Base-by-base conservation (phyloP, 306 rosid species). In the Glycine soja region DNA sequence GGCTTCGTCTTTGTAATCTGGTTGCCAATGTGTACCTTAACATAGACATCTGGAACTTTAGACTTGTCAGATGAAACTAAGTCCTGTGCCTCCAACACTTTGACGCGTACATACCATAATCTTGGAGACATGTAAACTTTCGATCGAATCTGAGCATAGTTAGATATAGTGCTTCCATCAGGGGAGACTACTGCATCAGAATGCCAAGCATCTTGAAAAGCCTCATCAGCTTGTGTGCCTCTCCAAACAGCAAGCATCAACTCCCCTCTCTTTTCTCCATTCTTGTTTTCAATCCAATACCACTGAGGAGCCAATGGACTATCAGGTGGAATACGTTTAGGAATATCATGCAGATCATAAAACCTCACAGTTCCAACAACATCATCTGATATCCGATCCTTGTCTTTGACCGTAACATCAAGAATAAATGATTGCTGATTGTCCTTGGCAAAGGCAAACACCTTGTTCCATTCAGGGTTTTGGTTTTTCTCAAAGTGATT, bases 221-320 rank as follows among this genome's bases (percentile, higher is more conserved):
- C 94, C 78, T 95, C 99, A 65, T 95, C 99, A 63, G 96, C 99
- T 81, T 95, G 99, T 64, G 99, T 90, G 57, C 99, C 99, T n/a
- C 1, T 13, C 99, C 99, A 95, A 45, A 95, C 97, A 62, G 99
- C 97, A 86, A 95, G 93, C 99, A 95, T 95, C 66, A 95, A 68
- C 83, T 95, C 98, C 34, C 99, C 99, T 77, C 72, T 87, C 85
- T 65, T 91, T 24, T 87, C 89, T 30, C 96, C 89, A 6, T 70
- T 89, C 89, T 87, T 91, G 74, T 88, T 79, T 52, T 78, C 92
- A 11, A 95, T 89, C 42, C 94, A 63, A 68, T 95, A 91, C 99
- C 99, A 95, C 82, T 95, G 89, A 4, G 99, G 93, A 83, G 99
- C 99, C 92, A 95, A 76, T 15, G 99, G 99, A 84, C 99, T 95